Evolutionary conservation across 371 early-diverging fungal genomes (phyloP), one percentile per base, ranked within the genome.

Genomic region (Rhizopus stolonifer): DNA sequence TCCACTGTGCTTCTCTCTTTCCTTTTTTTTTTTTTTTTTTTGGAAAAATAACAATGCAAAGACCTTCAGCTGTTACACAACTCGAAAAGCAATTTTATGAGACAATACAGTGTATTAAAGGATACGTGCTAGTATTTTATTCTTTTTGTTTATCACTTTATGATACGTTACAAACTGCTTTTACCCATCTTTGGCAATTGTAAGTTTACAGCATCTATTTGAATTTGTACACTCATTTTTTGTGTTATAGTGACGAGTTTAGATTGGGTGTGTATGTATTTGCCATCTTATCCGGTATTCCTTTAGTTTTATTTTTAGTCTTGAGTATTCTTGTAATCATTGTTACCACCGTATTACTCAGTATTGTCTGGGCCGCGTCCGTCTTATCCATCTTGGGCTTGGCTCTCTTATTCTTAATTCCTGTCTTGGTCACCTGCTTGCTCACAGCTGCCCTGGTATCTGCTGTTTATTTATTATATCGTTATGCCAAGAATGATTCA

Each of bases 241-340:
- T 22, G 36, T 23, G n/a, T n/a, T n/a, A 48, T 15, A 51, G 52
- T 26, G 40, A 29, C 17, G 52, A 51, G 31, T 51, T 51, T 40
- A 39, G 52, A 6, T 24, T 51, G 25, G 39, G 52, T 13, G 18
- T 51, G 13, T 51, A 51, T 40, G n/a, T 51, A 14, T 51, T 51
- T 51, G 42, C 29, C 18, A 25, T 51, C 14, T 10, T 51, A 24
- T 39, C 52, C 18, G 19, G n/a, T 26, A 40, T 51, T 29, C 52
- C 52, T 23, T n/a, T 51, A 17, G 25, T 18, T 25, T 18, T 51
- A 18, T 51, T 51, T 19, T 26, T 51, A 18, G 7, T 39, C 10
- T 42, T 42, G 9, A 29, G 24, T 39, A 40, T 26, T 8, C 19
- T 40, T 4, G 19, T 25, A 13, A 14, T 40, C 24, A 25, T 39